Conservation (phyloP, 2,329 filamentous ascomycete species). For the Calycina herbarum region DNA sequence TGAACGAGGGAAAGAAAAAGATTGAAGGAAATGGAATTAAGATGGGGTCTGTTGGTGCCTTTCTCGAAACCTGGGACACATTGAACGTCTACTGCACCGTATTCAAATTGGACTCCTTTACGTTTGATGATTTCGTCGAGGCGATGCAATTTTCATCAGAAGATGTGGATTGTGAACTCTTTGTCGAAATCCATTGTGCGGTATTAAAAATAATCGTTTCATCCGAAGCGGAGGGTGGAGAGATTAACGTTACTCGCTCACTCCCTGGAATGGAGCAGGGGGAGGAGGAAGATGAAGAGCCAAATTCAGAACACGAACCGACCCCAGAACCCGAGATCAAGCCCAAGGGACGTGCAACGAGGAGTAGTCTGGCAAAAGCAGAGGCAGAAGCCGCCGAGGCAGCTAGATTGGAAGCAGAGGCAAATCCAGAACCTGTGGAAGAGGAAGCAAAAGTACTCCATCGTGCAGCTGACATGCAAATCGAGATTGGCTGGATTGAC, state of each 20-base stretch:
- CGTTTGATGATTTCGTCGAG: slow-evolving; percentile 93
- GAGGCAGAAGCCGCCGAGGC: slow-evolving; percentile 70
- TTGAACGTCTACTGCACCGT: slow-evolving; percentile 98
- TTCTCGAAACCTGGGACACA: slow-evolving; percentile 94
- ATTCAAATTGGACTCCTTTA: slow-evolving; percentile 93
- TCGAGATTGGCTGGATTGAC: slow-evolving; percentile 79
- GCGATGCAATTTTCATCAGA: slow-evolving; percentile 77
- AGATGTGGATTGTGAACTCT: slow-evolving; percentile 75
- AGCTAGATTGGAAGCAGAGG: slow-evolving; percentile 46
- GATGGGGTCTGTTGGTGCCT: slow-evolving; percentile 80
- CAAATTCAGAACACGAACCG: slow-evolving; percentile 53
- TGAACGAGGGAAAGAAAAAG: slow-evolving; percentile 48
- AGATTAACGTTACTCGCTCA: slow-evolving; percentile 71
- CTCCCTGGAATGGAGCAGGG: slow-evolving; percentile 70
- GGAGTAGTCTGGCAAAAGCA: slow-evolving; percentile 81
- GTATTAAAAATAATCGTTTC: slow-evolving; percentile 84
- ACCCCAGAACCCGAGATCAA: slow-evolving; percentile 72
- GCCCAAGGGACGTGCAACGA: slow-evolving; percentile 69
- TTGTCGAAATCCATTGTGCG: slow-evolving; percentile 89
- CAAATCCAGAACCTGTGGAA: slow-evolving; percentile 38
- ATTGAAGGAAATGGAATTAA: slow-evolving; percentile 61
- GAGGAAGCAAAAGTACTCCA: slow-evolving; percentile 55
- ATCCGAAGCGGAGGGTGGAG: slow-evolving; percentile 71
- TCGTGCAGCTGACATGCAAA: slow-evolving; percentile 74
- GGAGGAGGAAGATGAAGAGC: slow-evolving; percentile 61